Evolutionary conservation across 768 basidiomycete species (phyloP), one percentile per base, ranked within the genome.

Genomic region (Mycena vulgaris): DNA sequence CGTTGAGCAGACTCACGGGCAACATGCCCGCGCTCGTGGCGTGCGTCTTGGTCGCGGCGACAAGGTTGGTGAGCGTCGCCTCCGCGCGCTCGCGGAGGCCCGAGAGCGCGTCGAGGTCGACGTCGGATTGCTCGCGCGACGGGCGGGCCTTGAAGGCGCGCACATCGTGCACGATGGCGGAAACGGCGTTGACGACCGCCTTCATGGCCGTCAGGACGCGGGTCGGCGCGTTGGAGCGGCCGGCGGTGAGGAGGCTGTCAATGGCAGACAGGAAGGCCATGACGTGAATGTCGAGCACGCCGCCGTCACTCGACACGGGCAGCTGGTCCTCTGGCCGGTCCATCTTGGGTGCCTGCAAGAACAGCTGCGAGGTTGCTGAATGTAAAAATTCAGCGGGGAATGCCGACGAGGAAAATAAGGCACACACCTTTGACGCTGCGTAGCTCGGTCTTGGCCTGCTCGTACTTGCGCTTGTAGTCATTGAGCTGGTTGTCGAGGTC

Each of bases 391-490:
- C 28, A 45, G 35, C 49, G 58, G 45, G 60, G 45, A 51, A 21
- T 33, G 35, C 14, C 58, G 47, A 23, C 5, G 63, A 16, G 53
- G 11, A 56, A 16, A 3, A 33, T 27, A 13, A 59, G n/a, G 31
- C 40, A 78, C 83, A 56, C 68, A 96, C 97, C 95, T 89, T 98
- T 98, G 51, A 97, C 86, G 74, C 94, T 95, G 66, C 98, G 88
- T 63, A 99, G 83, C 81, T 99, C 98, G 0, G 96, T 97, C 87
- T 98, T 97, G 2, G 95, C 95, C 71, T 92, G 89, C 80, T 98
- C 96, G 77, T 97, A 99, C 82, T 96, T 96, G 77, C 92, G 90
- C 79, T 96, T 97, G 84, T 96, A 98, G 66, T 96, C 96, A 79
- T 93, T 94, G 31, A 93, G 84, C 76, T 96, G 95, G 47, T 80